Conservation (phyloP, 2,329 filamentous ascomycete genomes). For the Trichophyton simii region DNA sequence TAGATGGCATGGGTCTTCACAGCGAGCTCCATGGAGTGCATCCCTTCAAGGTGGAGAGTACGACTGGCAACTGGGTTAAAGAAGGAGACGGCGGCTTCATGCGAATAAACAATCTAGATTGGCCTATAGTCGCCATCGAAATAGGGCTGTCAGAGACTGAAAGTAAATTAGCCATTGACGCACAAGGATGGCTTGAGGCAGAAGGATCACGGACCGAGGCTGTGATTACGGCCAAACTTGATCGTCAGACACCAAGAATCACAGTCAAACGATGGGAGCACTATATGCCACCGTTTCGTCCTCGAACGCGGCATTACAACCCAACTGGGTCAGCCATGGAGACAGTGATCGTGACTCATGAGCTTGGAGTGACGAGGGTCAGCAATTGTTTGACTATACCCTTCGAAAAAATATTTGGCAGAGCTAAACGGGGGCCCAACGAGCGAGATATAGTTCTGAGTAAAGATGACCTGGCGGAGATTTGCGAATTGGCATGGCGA, state of each 20-base stretch:
- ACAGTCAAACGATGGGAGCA: background rate
- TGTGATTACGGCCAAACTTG: background rate
- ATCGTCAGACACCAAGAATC: background rate
- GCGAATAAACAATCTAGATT: background rate
- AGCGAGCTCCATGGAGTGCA: background rate
- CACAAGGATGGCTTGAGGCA: conserved; percentile 3
- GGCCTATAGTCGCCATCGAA: background rate
- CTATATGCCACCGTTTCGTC: background rate
- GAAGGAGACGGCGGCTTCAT: background rate
- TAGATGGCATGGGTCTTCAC: background rate
- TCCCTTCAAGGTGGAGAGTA: background rate
- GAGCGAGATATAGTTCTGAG: background rate
- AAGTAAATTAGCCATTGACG: conserved; percentile 2
- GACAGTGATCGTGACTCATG: background rate
- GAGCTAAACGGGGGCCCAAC: background rate
- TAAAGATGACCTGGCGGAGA: background rate
- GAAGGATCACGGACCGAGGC: background rate
- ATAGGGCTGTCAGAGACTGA: background rate
- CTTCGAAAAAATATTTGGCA: background rate
- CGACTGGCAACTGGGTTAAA: background rate
- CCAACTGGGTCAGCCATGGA: background rate
- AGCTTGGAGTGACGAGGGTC: background rate
- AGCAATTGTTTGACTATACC: background rate
- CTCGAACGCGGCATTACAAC: background rate
- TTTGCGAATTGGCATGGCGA: background rate